A percentile compares a stretch with the other conserved stretches of the same genome.
These are phyloP conservation scores for Hirschfeldia incana DNA, from an alignment of 345 rosid species.

Conservation along the genomic window DNA sequence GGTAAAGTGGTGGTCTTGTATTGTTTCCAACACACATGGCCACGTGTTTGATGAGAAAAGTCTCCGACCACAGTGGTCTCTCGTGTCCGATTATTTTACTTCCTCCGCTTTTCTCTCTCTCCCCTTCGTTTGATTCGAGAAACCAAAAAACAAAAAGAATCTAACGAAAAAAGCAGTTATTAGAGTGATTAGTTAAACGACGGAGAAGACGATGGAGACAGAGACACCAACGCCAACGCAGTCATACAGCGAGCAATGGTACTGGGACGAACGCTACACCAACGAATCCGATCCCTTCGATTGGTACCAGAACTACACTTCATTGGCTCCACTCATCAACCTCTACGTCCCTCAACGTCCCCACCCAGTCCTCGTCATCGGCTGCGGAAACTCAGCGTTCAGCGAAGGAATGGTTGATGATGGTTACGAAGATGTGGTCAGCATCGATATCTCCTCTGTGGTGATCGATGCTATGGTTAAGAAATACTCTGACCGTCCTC, in stretches of 20 bases:
- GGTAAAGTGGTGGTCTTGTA: background rate
- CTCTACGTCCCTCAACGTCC: constrained; percentile 63
- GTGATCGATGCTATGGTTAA: constrained; percentile 66
- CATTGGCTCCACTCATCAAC: constrained; percentile 75
- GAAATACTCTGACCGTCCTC: constrained; percentile 57
- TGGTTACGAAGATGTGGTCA: constrained; percentile 79
- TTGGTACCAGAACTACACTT: constrained; percentile 85
- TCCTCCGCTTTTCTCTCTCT: background rate
- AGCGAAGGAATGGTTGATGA: constrained; percentile 80
- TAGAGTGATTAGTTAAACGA: constrained; percentile 12
- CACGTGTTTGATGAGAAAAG: constrained; percentile 7
- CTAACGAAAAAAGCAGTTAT: background rate
- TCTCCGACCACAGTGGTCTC: constrained; percentile 18
- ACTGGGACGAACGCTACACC: constrained; percentile 88
- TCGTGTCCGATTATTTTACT: background rate
- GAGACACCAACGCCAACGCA: constrained; percentile 50
- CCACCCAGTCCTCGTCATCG: constrained; percentile 65
- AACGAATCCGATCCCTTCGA: constrained; percentile 78
- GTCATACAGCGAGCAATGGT: constrained; percentile 82
- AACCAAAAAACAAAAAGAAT: background rate
- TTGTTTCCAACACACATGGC: background rate
- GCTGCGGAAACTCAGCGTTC: constrained; percentile 94
- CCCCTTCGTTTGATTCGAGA: background rate
- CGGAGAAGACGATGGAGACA: constrained; percentile 32
- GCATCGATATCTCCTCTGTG: constrained; percentile 71